phyloP scores from a whole-genome alignment of 2,329 filamentous ascomycete species.

The Phaeosphaeria sp. region DNA sequence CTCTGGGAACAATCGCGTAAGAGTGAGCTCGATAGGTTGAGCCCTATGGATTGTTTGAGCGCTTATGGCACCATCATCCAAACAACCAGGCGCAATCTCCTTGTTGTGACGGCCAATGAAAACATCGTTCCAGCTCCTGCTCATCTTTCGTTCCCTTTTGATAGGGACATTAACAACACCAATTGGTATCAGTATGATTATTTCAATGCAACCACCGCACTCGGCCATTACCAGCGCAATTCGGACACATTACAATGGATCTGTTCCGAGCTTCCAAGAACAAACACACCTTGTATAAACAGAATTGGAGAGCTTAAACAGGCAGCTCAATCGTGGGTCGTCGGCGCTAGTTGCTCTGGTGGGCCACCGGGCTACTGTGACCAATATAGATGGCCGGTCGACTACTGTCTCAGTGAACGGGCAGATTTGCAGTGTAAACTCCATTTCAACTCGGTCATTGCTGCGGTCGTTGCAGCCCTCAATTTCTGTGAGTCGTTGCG shows the following conservation, averaged over 20 bases:
- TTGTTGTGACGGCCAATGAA: constrained; percentile 14
- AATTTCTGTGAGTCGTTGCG: neutral
- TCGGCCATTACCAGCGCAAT: neutral
- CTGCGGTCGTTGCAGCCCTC: neutral
- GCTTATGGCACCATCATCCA: constrained; percentile 20
- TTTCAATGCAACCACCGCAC: neutral
- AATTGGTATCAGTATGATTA: neutral
- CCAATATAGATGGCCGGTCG: neutral
- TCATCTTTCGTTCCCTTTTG: neutral
- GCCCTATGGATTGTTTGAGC: constrained; percentile 17
- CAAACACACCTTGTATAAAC: neutral
- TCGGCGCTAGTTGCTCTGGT: neutral
- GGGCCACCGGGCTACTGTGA: neutral
- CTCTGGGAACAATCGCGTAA: neutral
- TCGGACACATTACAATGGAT: neutral
- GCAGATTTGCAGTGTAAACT: neutral
- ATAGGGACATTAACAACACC: constrained; percentile 6
- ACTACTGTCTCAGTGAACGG: neutral
- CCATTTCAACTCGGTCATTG: neutral
- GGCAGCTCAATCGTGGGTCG: neutral
- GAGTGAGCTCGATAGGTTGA: constrained; percentile 7
- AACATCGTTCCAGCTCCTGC: constrained; percentile 3
- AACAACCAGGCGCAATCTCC: constrained; percentile 13
- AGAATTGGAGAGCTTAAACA: neutral
- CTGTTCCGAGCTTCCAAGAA: neutral